Conservation (phyloP, 176 grass and related monocot species). For the Oropetium thomaeum region DNA sequence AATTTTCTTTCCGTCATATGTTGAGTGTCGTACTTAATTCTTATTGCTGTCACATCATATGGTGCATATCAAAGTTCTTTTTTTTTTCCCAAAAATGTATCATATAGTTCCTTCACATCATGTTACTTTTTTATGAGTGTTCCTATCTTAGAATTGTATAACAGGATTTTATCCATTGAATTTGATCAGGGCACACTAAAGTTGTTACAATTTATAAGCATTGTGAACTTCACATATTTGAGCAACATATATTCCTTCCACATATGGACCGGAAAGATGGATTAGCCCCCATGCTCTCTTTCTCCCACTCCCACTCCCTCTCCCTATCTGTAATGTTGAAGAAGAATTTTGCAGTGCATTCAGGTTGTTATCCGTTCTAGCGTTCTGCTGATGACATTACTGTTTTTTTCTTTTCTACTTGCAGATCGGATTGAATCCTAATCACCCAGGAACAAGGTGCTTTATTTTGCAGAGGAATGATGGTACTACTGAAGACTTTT, state of each 20-base stretch:
- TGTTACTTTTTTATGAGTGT: neutral
- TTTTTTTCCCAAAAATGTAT: neutral
- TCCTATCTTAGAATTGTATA: neutral
- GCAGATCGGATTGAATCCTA: slow-evolving; percentile 44
- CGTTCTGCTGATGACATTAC: neutral
- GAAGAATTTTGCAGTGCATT: neutral
- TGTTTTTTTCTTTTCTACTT: neutral
- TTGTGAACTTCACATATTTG: neutral
- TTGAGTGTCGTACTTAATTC: neutral
- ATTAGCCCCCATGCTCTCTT: too few relatives aligned
- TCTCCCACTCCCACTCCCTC: too few relatives aligned
- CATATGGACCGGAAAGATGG: neutral
- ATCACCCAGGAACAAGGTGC: slow-evolving; percentile 33
- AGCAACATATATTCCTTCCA: slow-evolving; percentile 1
- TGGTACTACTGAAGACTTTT: slow-evolving; percentile 35
- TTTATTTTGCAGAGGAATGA: slow-evolving; percentile 36
- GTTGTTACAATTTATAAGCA: neutral
- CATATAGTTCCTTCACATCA: neutral
- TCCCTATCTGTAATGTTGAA: neutral
- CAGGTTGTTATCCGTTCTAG: neutral
- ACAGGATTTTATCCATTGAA: neutral
- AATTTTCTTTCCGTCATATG: slow-evolving; percentile 7
- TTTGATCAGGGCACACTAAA: neutral
- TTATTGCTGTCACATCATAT: slow-evolving; percentile 10
- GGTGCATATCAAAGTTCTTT: neutral